Base-by-base conservation (phyloP, 371 early-diverging fungal species). In the Mucor plumbeus region DNA sequence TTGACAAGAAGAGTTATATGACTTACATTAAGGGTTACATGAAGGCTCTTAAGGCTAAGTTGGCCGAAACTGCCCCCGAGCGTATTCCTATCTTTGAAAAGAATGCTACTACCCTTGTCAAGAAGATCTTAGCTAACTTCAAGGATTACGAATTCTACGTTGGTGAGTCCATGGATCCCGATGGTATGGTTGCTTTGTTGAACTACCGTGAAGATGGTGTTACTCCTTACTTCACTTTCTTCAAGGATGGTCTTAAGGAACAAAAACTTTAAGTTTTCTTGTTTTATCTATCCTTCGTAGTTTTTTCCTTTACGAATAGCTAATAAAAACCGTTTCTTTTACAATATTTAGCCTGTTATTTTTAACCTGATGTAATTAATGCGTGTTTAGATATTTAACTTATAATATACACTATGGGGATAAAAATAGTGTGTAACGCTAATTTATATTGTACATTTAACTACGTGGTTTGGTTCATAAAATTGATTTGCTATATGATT, bases 191-290 rank as follows among this genome's bases (percentile, higher is more conserved):
- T 63, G 90, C 88, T 76, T 87, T 96, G 72, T 90, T 96, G 74
- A 95, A 95, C 93, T 95, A 94, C 91, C 92, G 95, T 70, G 95
- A 93, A 82, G 95, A 95, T 80, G 95, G 95, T 81, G 69, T 88
- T 69, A 95, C 96, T 48, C 96, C 96, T 63, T 97, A 82, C 91
- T 86, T 96, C 77, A 91, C 92, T 69, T 93, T 94, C 89, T 95
- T 93, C 91, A 94, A 90, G 88, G 93, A 94, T 80, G 96, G 94
- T 82, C 86, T 97, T 73, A 89, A 85, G 81, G 71, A 70, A 50
- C 77, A 85, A 81, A 96, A 96, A 90, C 84, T 93, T 61, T 82
- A 82, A 82, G 71, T 75, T 63, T 9, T 31, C 19, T 54, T 54
- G 35, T 19, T 54, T 26, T 31, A 13, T 31, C 53, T 6, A 53